Evolutionary conservation across 2,329 filamentous ascomycete genomes (phyloP).

Genomic region (Orbilia brochopaga): DNA sequence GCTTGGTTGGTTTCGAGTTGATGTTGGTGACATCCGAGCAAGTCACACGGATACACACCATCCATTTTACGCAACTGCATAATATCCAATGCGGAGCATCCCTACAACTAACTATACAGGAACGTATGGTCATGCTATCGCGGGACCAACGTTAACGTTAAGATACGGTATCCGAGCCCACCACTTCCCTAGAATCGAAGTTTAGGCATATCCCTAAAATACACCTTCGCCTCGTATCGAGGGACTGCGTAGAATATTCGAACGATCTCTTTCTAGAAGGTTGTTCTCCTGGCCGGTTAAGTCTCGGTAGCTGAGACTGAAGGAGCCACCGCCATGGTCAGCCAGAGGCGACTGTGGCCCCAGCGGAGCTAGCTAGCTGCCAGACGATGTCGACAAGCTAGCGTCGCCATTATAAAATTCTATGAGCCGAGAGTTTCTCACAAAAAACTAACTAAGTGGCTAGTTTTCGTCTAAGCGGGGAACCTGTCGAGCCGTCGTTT

Average conservation of each 20-base stretch:
- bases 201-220: slow-evolving; percentile 2
- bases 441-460: slow-evolving; percentile 12
- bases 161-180: background rate
- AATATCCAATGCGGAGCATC: background rate
- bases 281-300: background rate
- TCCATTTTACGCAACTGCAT: background rate
- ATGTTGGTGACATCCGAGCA: background rate
- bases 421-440: slow-evolving; percentile 35
- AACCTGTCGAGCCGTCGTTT: background rate
- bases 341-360: background rate
- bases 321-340: background rate
- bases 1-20: background rate
- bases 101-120: background rate
- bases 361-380: background rate
- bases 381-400: background rate
- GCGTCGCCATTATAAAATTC: background rate
- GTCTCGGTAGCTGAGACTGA: slow-evolving; percentile 3
- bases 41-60: too few species aligned
- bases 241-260: background rate
- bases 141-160: background rate
- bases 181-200: background rate
- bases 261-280: slow-evolving; percentile 1
- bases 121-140: background rate
- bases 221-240: background rate
- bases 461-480: slow-evolving; percentile 48